These are phyloP conservation scores for Cardiospermum halicacabum DNA, from an alignment of 345 rosid species.

Conservation along the genomic window DNA sequence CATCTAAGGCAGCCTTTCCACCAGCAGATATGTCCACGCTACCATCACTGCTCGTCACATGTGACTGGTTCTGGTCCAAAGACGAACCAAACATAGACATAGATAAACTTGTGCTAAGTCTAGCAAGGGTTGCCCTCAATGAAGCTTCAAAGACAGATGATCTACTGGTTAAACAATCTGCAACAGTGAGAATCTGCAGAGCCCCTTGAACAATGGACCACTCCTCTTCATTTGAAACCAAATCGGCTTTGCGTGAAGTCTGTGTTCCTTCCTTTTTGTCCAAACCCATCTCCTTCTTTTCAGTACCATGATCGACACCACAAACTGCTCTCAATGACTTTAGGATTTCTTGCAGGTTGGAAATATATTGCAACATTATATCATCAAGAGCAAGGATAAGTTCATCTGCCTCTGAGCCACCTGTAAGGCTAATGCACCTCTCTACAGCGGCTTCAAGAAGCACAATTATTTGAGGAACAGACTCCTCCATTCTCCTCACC, in stretches of 20 bases:
- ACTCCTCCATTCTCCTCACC: slow-evolving; percentile 98
- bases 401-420: slow-evolving; percentile 98
- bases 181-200: slow-evolving; percentile 87
- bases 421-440: slow-evolving; percentile 85
- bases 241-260: slow-evolving; percentile 57
- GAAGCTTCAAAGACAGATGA: slow-evolving; percentile 95
- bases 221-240: slow-evolving; percentile 84
- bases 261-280: slow-evolving; percentile 70
- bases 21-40: slow-evolving; percentile 46
- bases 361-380: slow-evolving; percentile 82
- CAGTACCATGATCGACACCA: slow-evolving; percentile 70
- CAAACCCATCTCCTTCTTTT: slow-evolving; percentile 48
- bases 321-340: slow-evolving; percentile 88
- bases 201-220: slow-evolving; percentile 99
- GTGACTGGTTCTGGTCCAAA: slow-evolving; percentile 68
- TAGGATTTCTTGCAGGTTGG: slow-evolving; percentile 86
- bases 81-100: slow-evolving; percentile 65
- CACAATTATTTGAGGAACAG: slow-evolving; percentile 85
- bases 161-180: slow-evolving; percentile 92
- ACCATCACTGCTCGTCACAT: slow-evolving; percentile 36
- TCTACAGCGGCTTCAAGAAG: slow-evolving; percentile 97
- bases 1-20: slow-evolving; percentile 88
- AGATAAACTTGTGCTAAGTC: slow-evolving; percentile 84
- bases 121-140: slow-evolving; percentile 86
- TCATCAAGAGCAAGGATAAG: slow-evolving; percentile 90